A percentile compares a stretch with the other conserved stretches of the same genome.
Conservation (phyloP, 1,284 basidiomycete genomes). For the Leccinum griseonigrum region DNA sequence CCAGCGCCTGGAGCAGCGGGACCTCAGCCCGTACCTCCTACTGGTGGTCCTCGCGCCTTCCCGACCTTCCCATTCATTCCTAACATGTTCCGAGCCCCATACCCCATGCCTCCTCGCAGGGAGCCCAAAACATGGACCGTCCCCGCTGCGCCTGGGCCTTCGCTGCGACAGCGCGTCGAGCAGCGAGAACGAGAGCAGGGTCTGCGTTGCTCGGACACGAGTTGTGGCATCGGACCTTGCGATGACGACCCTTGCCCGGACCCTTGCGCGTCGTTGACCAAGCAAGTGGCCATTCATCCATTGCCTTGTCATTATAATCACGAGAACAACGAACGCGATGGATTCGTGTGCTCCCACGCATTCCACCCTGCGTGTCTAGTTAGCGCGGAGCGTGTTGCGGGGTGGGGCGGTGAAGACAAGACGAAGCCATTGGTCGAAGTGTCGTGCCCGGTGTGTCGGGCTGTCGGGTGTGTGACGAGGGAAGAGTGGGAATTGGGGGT, state of each 20-base stretch:
- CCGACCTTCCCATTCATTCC: conserved; percentile 19
- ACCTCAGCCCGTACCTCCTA: conserved; percentile 1
- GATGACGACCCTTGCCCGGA: conserved; percentile 65
- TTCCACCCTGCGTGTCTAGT: conserved; percentile 74
- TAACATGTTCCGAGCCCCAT: conserved; percentile 27
- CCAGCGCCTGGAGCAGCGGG: conserved; percentile 7
- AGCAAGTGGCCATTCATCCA: conserved; percentile 46
- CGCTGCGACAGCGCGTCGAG: conserved; percentile 68
- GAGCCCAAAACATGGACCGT: conserved; percentile 43
- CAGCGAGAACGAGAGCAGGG: conserved; percentile 65
- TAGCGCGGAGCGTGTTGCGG: conserved; percentile 66
- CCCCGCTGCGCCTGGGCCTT: conserved; percentile 55
- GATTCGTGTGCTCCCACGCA: conserved; percentile 52
- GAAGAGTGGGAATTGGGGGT: conserved; percentile 61
- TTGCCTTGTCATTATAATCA: background rate
- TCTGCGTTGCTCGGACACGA: conserved; percentile 63
- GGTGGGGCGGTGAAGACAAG: conserved; percentile 51
- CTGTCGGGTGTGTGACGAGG: conserved; percentile 52
- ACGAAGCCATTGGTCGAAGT: conserved; percentile 49
- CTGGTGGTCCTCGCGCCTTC: conserved; percentile 14
- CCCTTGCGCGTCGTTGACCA: conserved; percentile 32
- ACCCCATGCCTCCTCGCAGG: conserved; percentile 32
- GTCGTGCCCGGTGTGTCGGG: conserved; percentile 65
- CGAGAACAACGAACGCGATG: conserved; percentile 5
- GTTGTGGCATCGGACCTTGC: conserved; percentile 69